Evolutionary conservation across 2,329 filamentous ascomycete genomes (phyloP), one percentile per base, ranked within the genome.

Genomic region (Pestalotiopsis sp.): DNA sequence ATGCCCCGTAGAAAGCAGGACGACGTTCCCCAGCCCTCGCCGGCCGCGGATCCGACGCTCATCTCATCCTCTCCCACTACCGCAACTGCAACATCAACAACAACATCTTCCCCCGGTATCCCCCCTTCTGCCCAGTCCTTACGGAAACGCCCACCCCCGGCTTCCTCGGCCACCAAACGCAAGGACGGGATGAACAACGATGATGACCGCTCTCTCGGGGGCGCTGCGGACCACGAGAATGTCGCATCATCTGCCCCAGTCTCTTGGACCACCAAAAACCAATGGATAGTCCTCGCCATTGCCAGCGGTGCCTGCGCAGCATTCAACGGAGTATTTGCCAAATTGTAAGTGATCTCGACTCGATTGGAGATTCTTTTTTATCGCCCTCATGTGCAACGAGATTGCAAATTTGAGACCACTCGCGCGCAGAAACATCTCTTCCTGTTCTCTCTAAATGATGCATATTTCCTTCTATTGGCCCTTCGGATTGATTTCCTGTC

Each of bases 271-370:
- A 67, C 36, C 25, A 70, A 76, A 64, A 81, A 82, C 72, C 85
- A 87, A 72, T 92, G 90, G 90, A 86, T 95, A 70, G 81, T 91
- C 64, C 86, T 92, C 71, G 92, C 93, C 57, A 78, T 95, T 57
- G 88, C 91, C 63, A 93, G 91, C 76, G 93, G 93, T 70, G 90
- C 88, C 66, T 95, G 92, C 75, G 93, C 93, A 39, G 92, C 93
- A 25, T 91, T 93, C 73, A 96, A 96, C 74, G 93, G 93, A 69
- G 90, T 93, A 4, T 94, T 95, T 82, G 93, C 93, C 0, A 96
- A 95, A 81, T 82, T 96, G 91, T 93, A 82, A 75, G 88, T 84
- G 38, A 17, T 17, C 17, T 59, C 7, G 4, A 23, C 7, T 14
- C 45, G 3, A 2, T 20, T 14, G 6, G n/a, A 23, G 3, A 23